Percentiles rank a stretch among this genome's conserved stretches.
These are phyloP conservation scores for Sporothrix brunneoviolacea DNA, from an alignment of 2,329 filamentous ascomycete species.

Conservation along the genomic window DNA sequence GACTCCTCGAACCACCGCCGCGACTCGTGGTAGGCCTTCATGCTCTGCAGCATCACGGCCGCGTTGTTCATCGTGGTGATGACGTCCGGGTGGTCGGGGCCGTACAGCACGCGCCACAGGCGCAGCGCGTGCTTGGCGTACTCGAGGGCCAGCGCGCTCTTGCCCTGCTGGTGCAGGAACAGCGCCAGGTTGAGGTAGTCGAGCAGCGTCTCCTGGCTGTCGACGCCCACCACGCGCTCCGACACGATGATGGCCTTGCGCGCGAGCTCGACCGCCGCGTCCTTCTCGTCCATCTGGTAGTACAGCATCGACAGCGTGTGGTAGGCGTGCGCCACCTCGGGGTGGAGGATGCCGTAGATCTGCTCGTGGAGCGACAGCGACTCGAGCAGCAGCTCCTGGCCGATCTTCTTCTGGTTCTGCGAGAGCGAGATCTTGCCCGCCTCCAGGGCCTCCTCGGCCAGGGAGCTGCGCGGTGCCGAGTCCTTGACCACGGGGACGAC, in stretches of 20 bases:
- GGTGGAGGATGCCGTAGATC: conserved; percentile 95
- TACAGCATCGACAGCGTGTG: conserved; percentile 93
- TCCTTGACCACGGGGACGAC: conserved; percentile 94
- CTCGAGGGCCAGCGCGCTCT: conserved; percentile 77
- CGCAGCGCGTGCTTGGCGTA: conserved; percentile 91
- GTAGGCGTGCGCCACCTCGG: conserved; percentile 92
- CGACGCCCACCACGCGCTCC: conserved; percentile 87
- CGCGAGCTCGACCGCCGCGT: conserved; percentile 87
- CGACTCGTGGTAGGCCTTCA: conserved; percentile 92
- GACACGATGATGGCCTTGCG: conserved; percentile 95
- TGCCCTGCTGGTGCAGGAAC: conserved; percentile 86
- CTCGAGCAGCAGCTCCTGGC: conserved; percentile 92
- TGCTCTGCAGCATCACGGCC: conserved; percentile 93
- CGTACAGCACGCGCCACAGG: conserved; percentile 96
- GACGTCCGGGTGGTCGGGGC: conserved; percentile 86
- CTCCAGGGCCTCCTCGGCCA: conserved; percentile 93
- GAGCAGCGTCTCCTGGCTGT: conserved; percentile 87
- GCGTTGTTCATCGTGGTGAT: conserved; percentile 99
- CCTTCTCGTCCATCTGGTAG: conserved; percentile 97
- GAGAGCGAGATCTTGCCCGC: conserved; percentile 93
- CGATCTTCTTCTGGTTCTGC: conserved; percentile 90
- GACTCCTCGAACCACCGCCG: conserved; percentile 96
- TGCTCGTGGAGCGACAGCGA: conserved; percentile 95
- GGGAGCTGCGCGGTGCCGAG: conserved; percentile 78
- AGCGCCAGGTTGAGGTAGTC: conserved; percentile 94